Evolutionary conservation across 129 eudicot genomes (phyloP).

Genomic region (Pittosporum tobira): DNA sequence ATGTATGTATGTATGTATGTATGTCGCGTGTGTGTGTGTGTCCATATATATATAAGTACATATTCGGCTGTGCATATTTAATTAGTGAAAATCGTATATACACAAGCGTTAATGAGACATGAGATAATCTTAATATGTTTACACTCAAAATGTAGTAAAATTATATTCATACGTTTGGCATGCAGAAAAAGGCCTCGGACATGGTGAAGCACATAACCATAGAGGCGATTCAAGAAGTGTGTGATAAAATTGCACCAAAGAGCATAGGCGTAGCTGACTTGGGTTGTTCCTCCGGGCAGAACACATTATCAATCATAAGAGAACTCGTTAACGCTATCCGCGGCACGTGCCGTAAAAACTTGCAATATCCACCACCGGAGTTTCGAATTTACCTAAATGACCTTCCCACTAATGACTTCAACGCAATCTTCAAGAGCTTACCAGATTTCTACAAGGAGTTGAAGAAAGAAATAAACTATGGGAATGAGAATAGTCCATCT

Average conservation of each 20-base stretch:
- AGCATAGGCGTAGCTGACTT: constrained; percentile 86
- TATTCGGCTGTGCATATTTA: too few species aligned
- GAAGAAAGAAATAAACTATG: constrained; percentile 22
- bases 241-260: constrained; percentile 36
- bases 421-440: constrained; percentile 59
- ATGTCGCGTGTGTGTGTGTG: too few species aligned
- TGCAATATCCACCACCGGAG: constrained; percentile 40
- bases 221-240: constrained; percentile 51
- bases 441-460: constrained; percentile 50
- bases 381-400: constrained; percentile 65
- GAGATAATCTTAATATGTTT: too few species aligned
- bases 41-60: too few species aligned
- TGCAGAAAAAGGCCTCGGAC: constrained; percentile 73
- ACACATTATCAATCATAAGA: constrained; percentile 57
- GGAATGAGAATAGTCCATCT: not conserved
- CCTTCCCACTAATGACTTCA: constrained; percentile 86
- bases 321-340: constrained; percentile 50
- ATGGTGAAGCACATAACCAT: constrained; percentile 67
- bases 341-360: constrained; percentile 16
- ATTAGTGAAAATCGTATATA: too few species aligned
- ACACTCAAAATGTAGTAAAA: too few species aligned
- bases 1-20: too few species aligned
- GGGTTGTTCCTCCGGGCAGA: constrained; percentile 80
- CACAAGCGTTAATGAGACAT: too few species aligned
- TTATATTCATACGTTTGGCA: not conserved